Percentiles rank a stretch among this genome's conserved stretches.
Conservation (phyloP, 2,329 filamentous ascomycete species). For the Colletotrichum magnum region DNA sequence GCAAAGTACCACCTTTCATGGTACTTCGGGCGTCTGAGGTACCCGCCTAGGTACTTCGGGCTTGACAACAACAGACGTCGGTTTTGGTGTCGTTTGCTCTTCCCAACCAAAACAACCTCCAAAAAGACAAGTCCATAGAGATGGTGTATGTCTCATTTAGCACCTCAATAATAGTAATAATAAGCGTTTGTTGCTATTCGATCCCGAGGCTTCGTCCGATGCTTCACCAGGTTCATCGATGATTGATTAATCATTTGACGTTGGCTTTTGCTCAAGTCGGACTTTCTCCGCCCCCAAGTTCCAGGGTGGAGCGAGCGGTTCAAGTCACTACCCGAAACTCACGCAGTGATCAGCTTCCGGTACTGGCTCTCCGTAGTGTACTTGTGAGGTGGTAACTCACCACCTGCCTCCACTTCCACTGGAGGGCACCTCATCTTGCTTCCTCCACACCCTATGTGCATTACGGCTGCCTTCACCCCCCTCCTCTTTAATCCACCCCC, state of each 20-base stretch:
- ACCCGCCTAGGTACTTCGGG: neutral
- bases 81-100: neutral
- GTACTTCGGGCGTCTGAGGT: neutral
- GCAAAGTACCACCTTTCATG: slow-evolving; percentile 2
- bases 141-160: neutral
- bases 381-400: neutral
- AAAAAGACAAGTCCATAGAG: neutral
- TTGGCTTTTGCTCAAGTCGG: slow-evolving; percentile 20
- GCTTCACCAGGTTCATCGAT: slow-evolving; percentile 5
- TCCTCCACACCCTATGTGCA: neutral
- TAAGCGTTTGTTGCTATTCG: slow-evolving; percentile 5
- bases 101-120: neutral
- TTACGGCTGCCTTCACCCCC: slow-evolving; percentile 1
- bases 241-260: neutral
- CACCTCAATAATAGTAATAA: too few relatives aligned
- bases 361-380: slow-evolving; percentile 10
- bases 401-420: neutral
- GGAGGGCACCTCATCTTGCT: slow-evolving; percentile 1
- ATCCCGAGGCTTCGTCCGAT: slow-evolving; percentile 36
- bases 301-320: slow-evolving; percentile 25
- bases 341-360: slow-evolving; percentile 30
- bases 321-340: slow-evolving; percentile 39
- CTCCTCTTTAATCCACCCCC: slow-evolving; percentile 5
- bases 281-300: slow-evolving; percentile 33
- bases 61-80: neutral